phyloP scores from a whole-genome alignment of 352 stramenopile species.

The Globisporangium echinulatum region DNA sequence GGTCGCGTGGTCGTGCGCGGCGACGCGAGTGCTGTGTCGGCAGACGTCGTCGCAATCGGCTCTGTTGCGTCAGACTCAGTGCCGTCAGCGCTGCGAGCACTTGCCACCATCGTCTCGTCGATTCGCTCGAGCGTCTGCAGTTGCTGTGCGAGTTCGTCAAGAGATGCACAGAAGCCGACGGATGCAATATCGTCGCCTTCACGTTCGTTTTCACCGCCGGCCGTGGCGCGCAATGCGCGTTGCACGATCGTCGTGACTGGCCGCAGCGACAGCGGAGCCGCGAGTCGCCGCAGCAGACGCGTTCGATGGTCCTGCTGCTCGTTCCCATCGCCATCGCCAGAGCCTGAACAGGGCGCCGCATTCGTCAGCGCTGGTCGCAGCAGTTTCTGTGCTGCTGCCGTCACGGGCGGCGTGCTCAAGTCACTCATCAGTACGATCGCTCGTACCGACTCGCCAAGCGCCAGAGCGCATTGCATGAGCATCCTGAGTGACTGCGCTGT shows the following conservation, averaged over 20 bases:
- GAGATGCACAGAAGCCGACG: constrained; percentile 26
- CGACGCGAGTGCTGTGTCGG: too few relatives aligned
- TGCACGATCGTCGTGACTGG: constrained; percentile 27
- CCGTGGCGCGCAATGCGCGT: constrained; percentile 17
- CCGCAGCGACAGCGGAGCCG: constrained; percentile 24
- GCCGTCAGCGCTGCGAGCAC: too few relatives aligned
- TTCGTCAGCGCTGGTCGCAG: constrained; percentile 11
- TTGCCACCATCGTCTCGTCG: too few relatives aligned
- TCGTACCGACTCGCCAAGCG: background rate
- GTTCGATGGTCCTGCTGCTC: constrained; percentile 1
- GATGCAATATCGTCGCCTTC: background rate
- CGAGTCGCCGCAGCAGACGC: constrained; percentile 16
- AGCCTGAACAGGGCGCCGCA: background rate
- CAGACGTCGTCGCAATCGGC: too few relatives aligned
- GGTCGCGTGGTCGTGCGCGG: background rate
- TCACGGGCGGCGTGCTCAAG: constrained; percentile 42
- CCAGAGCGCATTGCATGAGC: background rate
- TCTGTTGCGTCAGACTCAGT: too few relatives aligned
- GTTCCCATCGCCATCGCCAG: background rate
- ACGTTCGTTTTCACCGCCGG: background rate
- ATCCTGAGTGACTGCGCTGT: constrained; percentile 18
- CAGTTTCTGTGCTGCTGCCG: constrained; percentile 32
- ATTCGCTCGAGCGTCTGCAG: constrained; percentile 1
- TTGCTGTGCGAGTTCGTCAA: constrained; percentile 19
- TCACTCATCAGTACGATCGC: constrained; percentile 48